Evolutionary conservation across 768 basidiomycete genomes (phyloP).

Genomic region (Psilocybe cyanescens): DNA sequence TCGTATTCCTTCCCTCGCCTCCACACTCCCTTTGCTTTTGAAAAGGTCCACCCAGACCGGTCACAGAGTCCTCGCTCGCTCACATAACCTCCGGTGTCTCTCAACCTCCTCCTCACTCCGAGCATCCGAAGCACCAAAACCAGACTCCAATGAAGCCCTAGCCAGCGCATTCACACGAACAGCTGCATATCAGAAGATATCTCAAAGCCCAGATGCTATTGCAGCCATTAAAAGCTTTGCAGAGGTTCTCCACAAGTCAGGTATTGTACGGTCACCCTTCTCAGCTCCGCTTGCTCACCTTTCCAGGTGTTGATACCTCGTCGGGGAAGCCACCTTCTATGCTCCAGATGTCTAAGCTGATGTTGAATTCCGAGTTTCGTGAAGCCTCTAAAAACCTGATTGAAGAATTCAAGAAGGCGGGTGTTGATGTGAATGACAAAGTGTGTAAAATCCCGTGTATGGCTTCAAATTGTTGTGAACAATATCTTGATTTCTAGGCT

Average conservation of each 20-base stretch:
- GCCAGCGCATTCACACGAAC: constrained; percentile 45
- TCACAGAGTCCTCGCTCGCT: not conserved
- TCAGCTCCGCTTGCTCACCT: constrained; percentile 1
- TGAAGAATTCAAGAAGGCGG: constrained; percentile 59
- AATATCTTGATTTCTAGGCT: not conserved
- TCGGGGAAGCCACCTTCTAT: constrained; percentile 48
- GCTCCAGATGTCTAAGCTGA: constrained; percentile 57
- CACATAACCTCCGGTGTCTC: not conserved
- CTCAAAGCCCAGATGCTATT: constrained; percentile 53
- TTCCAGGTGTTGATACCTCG: constrained; percentile 51
- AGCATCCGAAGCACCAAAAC: constrained; percentile 7
- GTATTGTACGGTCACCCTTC: constrained; percentile 23
- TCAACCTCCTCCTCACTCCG: constrained; percentile 9
- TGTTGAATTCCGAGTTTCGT: constrained; percentile 55
- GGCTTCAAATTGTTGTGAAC: not conserved
- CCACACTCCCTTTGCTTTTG: not conserved
- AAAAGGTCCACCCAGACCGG: not conserved
- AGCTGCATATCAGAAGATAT: constrained; percentile 48
- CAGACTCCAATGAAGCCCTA: not conserved
- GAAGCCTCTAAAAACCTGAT: constrained; percentile 47
- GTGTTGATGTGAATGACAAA: constrained; percentile 59
- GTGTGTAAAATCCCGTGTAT: constrained; percentile 35
- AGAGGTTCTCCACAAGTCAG: constrained; percentile 50
- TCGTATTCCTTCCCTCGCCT: constrained; percentile 8
- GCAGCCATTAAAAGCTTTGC: constrained; percentile 49